Conservation (phyloP, 345 rosid genomes). For the Chamaenerion angustifolium region DNA sequence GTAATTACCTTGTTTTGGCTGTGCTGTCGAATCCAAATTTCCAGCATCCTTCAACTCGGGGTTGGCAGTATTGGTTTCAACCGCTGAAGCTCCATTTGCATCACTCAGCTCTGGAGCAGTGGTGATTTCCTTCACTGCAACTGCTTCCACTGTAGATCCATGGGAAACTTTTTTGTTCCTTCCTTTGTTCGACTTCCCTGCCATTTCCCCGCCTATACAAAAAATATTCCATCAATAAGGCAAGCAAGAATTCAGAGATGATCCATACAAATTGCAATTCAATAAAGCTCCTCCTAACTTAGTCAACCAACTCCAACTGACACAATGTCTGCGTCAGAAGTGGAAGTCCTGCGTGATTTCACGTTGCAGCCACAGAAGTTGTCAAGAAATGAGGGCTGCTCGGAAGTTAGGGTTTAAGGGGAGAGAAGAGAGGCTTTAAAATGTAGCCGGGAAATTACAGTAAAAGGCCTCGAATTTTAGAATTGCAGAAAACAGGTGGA, state of each 20-base stretch:
- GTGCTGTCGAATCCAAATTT: constrained; percentile 21
- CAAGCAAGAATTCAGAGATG: too few relatives aligned
- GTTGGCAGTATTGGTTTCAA: constrained; percentile 17
- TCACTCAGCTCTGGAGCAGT: constrained; percentile 21
- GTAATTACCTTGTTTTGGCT: constrained; percentile 54
- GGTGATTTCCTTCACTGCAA: constrained; percentile 20
- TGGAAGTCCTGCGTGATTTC: background rate
- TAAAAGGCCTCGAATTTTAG: too few relatives aligned
- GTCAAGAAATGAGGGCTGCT: too few relatives aligned
- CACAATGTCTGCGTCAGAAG: background rate
- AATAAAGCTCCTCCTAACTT: background rate
- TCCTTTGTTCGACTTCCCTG: constrained; percentile 71
- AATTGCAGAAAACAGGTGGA: too few relatives aligned
- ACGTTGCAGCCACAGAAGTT: too few relatives aligned
- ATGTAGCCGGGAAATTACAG: too few relatives aligned
- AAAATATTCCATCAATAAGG: background rate
- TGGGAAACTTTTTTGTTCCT: constrained; percentile 28
- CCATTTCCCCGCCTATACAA: constrained; percentile 30
- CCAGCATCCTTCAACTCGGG: constrained; percentile 29
- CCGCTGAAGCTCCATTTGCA: constrained; percentile 24
- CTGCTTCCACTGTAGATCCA: constrained; percentile 20
- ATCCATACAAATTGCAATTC: background rate
- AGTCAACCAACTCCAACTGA: background rate
- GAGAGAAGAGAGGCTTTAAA: too few relatives aligned
- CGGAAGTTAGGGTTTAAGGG: too few relatives aligned